These are phyloP conservation scores for Daedaleopsis nitida DNA, from an alignment of 768 basidiomycete genomes.

Conservation along the genomic window DNA sequence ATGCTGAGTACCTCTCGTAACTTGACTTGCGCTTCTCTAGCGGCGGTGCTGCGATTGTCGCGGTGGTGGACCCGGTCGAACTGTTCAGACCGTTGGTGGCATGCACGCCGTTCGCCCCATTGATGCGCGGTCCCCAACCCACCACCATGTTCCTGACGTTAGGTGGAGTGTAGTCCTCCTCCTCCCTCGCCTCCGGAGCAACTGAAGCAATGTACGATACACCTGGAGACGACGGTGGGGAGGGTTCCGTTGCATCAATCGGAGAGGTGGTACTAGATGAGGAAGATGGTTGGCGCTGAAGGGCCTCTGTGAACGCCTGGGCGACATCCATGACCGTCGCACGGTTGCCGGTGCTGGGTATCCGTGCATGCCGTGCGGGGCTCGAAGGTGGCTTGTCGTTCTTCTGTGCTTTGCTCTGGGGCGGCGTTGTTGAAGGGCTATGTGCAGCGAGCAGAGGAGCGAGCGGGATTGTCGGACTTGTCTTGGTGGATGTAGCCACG, in stretches of 20 bases:
- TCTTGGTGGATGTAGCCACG: slow-evolving; percentile 1
- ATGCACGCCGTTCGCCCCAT: neutral
- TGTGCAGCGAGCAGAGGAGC: slow-evolving; percentile 1
- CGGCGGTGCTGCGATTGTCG: slow-evolving; percentile 21
- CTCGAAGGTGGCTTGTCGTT: slow-evolving; percentile 24
- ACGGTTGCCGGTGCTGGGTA: slow-evolving; percentile 68
- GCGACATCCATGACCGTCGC: slow-evolving; percentile 81
- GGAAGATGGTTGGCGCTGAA: slow-evolving; percentile 3
- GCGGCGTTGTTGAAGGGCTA: slow-evolving; percentile 12
- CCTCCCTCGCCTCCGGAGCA: slow-evolving; percentile 6
- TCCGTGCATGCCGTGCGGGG: slow-evolving; percentile 51
- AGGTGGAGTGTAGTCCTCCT: slow-evolving; percentile 15
- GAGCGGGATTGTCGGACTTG: slow-evolving; percentile 11
- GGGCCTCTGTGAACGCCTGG: slow-evolving; percentile 45
- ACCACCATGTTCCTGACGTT: slow-evolving; percentile 25
- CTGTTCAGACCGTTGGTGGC: neutral
- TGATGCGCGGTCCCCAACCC: slow-evolving; percentile 22
- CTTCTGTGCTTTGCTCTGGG: slow-evolving; percentile 8
- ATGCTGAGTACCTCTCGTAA: slow-evolving; percentile 65
- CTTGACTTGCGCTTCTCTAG: slow-evolving; percentile 66
- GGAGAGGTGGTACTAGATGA: neutral
- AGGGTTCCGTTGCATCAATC: neutral
- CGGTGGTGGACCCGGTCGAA: neutral
- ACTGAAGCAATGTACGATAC: neutral
- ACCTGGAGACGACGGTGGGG: slow-evolving; percentile 1